phyloP scores from a whole-genome alignment of 495 filamentous ascomycete genomes.

The Hypomontagnella monticulosa region DNA sequence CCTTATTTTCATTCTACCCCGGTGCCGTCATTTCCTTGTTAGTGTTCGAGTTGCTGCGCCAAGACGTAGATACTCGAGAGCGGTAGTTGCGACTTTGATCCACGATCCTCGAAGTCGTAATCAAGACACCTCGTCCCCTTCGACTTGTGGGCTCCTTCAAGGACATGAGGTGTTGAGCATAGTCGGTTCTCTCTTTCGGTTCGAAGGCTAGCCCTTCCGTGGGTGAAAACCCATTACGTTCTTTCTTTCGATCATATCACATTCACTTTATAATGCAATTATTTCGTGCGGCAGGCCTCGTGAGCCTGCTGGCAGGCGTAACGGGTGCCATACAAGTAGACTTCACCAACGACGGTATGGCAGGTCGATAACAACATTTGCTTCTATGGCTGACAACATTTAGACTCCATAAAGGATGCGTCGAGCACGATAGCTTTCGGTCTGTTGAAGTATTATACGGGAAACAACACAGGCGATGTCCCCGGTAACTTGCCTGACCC shows the following conservation, averaged over 20 bases:
- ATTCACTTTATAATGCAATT: conserved; percentile 36
- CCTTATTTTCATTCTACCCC: not conserved
- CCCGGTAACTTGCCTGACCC: conserved; percentile 78
- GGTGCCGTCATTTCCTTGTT: not conserved
- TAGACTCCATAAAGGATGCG: conserved; percentile 55
- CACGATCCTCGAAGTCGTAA: not conserved
- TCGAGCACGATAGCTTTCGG: conserved; percentile 58
- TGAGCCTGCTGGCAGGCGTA: conserved; percentile 42
- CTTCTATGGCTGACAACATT: conserved; percentile 3
- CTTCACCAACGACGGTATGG: conserved; percentile 29
- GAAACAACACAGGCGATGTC: conserved; percentile 72
- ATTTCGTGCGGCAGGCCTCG: conserved; percentile 29
- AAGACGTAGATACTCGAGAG: conserved; percentile 1
- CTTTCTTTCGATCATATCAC: conserved; percentile 10
- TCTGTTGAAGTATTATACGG: conserved; percentile 69
- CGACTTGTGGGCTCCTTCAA: not conserved
- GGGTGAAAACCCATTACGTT: conserved; percentile 13
- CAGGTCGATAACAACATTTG: not conserved
- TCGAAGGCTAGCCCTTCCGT: conserved; percentile 34
- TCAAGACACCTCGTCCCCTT: conserved; percentile 1
- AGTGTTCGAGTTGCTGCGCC: not conserved
- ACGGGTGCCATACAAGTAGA: conserved; percentile 35
- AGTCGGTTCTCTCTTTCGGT: conserved; percentile 5
- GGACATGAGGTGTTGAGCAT: conserved; percentile 33
- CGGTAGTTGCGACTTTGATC: not conserved